Conservation (phyloP, 352 stramenopile genomes). For the Albugo laibachii region DNA sequence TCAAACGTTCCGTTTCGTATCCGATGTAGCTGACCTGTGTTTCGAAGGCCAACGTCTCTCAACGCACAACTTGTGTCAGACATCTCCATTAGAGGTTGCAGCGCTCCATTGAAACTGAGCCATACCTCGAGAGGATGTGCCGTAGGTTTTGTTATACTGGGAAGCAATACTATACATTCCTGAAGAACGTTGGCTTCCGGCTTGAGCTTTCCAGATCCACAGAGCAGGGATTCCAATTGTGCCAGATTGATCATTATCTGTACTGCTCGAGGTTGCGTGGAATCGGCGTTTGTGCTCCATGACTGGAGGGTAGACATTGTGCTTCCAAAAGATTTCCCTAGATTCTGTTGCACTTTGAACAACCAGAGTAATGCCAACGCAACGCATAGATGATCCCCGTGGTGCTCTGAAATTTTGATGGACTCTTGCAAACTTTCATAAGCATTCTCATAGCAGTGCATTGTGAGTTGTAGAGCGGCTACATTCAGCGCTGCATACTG, state of each 20-base stretch:
- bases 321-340: constrained; percentile 29
- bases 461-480: constrained; percentile 69
- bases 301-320: constrained; percentile 25
- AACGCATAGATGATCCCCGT: constrained; percentile 83
- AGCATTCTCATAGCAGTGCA: constrained; percentile 54
- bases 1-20: constrained; percentile 8
- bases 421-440: constrained; percentile 82
- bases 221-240: constrained; percentile 26
- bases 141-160: constrained; percentile 23
- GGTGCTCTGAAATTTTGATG: constrained; percentile 83
- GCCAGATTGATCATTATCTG: constrained; percentile 23
- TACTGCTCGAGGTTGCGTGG: constrained; percentile 29
- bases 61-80: background rate
- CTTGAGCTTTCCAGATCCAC: constrained; percentile 7
- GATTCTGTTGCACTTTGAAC: constrained; percentile 35
- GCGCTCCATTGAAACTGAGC: background rate
- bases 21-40: constrained; percentile 15
- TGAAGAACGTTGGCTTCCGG: background rate
- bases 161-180: constrained; percentile 9
- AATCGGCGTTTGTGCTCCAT: constrained; percentile 35
- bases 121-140: constrained; percentile 5
- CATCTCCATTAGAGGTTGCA: constrained; percentile 4
- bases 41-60: background rate
- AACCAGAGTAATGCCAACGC: constrained; percentile 84
- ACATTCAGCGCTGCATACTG: constrained; percentile 85